phyloP scores from a whole-genome alignment of 2,329 filamentous ascomycete genomes.

The Hymenoscyphus fraxineus region DNA sequence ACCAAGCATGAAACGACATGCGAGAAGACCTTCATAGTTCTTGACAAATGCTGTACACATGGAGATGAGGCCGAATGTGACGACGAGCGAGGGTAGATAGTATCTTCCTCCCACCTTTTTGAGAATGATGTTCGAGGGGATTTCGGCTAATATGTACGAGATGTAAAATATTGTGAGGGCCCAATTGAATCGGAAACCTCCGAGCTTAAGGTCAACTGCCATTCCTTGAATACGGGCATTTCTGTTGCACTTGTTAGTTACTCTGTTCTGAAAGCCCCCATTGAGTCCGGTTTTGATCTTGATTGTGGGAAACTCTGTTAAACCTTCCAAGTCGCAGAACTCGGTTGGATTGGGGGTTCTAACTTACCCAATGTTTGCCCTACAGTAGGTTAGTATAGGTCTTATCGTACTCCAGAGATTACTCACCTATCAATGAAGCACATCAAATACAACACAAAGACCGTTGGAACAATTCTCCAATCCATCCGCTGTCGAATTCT shows the following conservation, averaged over 20 bases:
- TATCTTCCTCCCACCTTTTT: constrained; percentile 33
- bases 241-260: constrained; percentile 39
- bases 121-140: constrained; percentile 40
- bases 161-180: constrained; percentile 59
- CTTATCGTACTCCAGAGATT: neutral
- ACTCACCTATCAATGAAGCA: constrained; percentile 21
- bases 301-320: neutral
- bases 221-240: constrained; percentile 61
- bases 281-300: neutral
- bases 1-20: constrained; percentile 46
- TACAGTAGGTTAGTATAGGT: neutral
- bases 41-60: constrained; percentile 45
- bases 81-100: constrained; percentile 40
- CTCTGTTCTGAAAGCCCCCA: neutral
- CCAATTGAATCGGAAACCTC: constrained; percentile 53
- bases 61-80: constrained; percentile 43
- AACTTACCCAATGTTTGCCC: constrained; percentile 12
- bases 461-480: constrained; percentile 16
- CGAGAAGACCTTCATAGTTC: constrained; percentile 41
- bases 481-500: constrained; percentile 18
- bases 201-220: constrained; percentile 52
- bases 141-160: constrained; percentile 57
- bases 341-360: neutral
- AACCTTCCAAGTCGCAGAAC: neutral
- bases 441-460: constrained; percentile 18